Conservation (phyloP, 2,329 filamentous ascomycete genomes). For the Alternaria triticina region DNA sequence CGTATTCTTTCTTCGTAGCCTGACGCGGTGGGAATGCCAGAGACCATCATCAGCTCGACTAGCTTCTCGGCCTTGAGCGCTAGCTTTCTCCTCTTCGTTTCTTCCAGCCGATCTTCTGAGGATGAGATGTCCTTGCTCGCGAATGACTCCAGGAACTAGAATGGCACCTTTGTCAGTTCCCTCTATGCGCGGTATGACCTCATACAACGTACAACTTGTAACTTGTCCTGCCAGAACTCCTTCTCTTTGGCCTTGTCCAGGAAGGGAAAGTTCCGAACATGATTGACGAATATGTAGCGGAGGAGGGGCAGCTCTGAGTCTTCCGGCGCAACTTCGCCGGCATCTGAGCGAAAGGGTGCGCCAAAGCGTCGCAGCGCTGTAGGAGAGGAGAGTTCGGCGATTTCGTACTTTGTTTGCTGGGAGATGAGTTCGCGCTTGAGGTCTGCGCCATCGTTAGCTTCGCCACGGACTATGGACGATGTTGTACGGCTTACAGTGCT, state of each 20-base stretch:
- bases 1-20: constrained; percentile 97
- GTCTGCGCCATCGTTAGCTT: constrained; percentile 61
- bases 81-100: constrained; percentile 92
- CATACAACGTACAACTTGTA: constrained; percentile 77
- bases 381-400: constrained; percentile 89
- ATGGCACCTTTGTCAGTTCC: constrained; percentile 24
- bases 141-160: constrained; percentile 92
- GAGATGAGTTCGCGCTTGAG: constrained; percentile 94
- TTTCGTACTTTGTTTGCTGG: constrained; percentile 87
- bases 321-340: constrained; percentile 88
- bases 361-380: constrained; percentile 95
- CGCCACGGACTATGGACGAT: background rate
- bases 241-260: constrained; percentile 96
- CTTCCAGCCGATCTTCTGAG: constrained; percentile 92
- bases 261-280: constrained; percentile 97
- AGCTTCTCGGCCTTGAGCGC: constrained; percentile 93
- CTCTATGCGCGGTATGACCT: constrained; percentile 1
- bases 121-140: constrained; percentile 97
- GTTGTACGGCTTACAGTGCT: constrained; percentile 74
- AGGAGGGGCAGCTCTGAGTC: constrained; percentile 94
- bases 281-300: constrained; percentile 96
- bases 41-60: constrained; percentile 99
- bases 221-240: constrained; percentile 99
- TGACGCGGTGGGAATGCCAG: constrained; percentile 90
- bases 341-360: constrained; percentile 90